These are phyloP conservation scores for Telfairia occidentalis DNA, from an alignment of 331 rosid genomes.

Conservation along the genomic window DNA sequence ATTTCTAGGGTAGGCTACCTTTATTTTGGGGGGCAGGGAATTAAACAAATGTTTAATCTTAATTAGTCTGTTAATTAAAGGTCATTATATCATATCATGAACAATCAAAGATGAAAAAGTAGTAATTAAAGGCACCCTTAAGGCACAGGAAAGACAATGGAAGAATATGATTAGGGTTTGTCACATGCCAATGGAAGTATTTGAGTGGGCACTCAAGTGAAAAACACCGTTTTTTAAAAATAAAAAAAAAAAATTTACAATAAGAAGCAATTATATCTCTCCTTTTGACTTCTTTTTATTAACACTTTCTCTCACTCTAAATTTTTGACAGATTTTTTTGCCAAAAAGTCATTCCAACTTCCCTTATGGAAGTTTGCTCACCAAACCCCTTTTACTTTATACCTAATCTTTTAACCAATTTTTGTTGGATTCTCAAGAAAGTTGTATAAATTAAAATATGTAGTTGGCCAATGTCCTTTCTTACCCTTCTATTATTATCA, in stretches of 20 bases:
- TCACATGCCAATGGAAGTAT: slow-evolving; percentile 40
- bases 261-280: slow-evolving; percentile 14
- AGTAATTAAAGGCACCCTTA: slow-evolving; percentile 17
- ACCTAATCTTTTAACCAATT: slow-evolving; percentile 33
- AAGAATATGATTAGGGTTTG: slow-evolving; percentile 32
- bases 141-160: slow-evolving; percentile 54
- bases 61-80: neutral
- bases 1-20: neutral
- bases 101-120: neutral
- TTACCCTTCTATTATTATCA: neutral
- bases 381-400: slow-evolving; percentile 33
- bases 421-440: neutral
- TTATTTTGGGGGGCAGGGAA: neutral
- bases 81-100: neutral
- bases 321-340: slow-evolving; percentile 10
- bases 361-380: slow-evolving; percentile 26
- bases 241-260: no score
- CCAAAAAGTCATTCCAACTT: neutral
- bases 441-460: no score
- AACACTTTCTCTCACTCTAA: slow-evolving; percentile 12
- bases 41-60: neutral
- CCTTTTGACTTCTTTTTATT: slow-evolving; percentile 31
- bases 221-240: no score
- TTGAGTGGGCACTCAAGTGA: slow-evolving; percentile 54
- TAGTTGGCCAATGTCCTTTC: neutral